Evolutionary conservation across 139 green algal genomes (phyloP).

Genomic region (Chlorella sp.): DNA sequence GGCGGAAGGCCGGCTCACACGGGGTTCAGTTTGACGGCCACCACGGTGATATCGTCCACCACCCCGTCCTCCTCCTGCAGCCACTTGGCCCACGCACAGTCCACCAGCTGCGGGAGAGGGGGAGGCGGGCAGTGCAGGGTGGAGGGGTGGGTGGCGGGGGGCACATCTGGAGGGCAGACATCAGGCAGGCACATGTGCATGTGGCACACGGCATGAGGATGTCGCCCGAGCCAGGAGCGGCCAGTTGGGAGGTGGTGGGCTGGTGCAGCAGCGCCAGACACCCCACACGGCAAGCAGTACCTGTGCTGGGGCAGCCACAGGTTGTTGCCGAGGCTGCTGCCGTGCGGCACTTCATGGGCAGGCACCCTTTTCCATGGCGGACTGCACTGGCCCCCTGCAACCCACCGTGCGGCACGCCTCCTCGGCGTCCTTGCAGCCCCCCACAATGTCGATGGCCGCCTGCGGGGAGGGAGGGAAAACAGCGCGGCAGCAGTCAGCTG

Average conservation of each 20-base stretch:
- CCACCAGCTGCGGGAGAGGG: constrained; percentile 70
- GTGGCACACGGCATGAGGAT: too few species aligned
- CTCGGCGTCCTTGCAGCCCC: constrained; percentile 1
- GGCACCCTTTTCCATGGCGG: too few species aligned
- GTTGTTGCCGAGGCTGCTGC: too few species aligned
- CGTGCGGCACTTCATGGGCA: too few species aligned
- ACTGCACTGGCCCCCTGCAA: background rate
- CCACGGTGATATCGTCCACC: constrained; percentile 89
- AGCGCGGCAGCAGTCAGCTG: background rate
- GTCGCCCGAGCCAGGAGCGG: too few species aligned
- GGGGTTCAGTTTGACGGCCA: constrained; percentile 26
- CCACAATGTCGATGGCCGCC: constrained; percentile 14
- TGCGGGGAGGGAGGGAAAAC: background rate
- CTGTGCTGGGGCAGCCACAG: too few species aligned
- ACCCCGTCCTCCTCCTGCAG: constrained; percentile 83
- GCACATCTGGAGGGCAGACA: too few species aligned
- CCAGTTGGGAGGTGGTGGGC: background rate
- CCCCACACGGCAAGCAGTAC: background rate
- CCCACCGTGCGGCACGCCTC: constrained; percentile 26
- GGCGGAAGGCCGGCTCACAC: background rate
- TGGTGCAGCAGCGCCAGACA: background rate
- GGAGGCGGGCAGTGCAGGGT: background rate
- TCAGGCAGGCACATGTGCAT: too few species aligned
- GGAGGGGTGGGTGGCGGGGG: background rate
- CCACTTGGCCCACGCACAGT: constrained; percentile 80